Evolutionary conservation across 305 asterid species (phyloP).

Genomic region (Fraxinus dipetala): DNA sequence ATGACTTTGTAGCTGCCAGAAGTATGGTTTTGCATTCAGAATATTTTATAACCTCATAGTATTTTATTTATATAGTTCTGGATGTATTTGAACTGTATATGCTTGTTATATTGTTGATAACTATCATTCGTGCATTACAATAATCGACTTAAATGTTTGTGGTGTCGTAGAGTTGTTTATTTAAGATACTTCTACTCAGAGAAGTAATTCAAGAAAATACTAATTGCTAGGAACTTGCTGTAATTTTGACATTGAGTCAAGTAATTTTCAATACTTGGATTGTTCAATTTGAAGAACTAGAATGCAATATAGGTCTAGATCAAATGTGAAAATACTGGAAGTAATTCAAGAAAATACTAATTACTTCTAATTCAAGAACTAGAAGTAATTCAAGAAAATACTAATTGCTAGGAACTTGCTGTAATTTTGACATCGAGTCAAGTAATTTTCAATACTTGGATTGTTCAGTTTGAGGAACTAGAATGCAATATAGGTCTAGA

Average conservation of each 20-base stretch:
- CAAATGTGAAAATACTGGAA: too few species aligned
- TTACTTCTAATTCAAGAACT: too few species aligned
- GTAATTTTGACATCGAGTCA: neutral
- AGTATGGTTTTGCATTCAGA: neutral
- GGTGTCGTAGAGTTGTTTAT: neutral
- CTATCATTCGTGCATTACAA: neutral
- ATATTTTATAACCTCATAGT: neutral
- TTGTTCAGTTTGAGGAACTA: neutral
- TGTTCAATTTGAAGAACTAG: neutral
- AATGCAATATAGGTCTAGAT: neutral
- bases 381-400: neutral
- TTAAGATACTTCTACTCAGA: neutral
- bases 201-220: neutral
- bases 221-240: neutral
- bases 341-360: too few species aligned
- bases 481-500: neutral
- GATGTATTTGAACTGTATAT: neutral
- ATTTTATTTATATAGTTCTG: neutral
- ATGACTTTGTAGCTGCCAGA: neutral
- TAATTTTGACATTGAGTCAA: too few species aligned
- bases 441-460: neutral
- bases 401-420: neutral
- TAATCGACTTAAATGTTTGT: neutral
- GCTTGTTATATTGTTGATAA: neutral
- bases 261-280: neutral